A percentile compares a stretch with the other conserved stretches of the same genome.
These are phyloP conservation scores for Serpula lacrymans DNA, from an alignment of 768 basidiomycete species.

Conservation along the genomic window DNA sequence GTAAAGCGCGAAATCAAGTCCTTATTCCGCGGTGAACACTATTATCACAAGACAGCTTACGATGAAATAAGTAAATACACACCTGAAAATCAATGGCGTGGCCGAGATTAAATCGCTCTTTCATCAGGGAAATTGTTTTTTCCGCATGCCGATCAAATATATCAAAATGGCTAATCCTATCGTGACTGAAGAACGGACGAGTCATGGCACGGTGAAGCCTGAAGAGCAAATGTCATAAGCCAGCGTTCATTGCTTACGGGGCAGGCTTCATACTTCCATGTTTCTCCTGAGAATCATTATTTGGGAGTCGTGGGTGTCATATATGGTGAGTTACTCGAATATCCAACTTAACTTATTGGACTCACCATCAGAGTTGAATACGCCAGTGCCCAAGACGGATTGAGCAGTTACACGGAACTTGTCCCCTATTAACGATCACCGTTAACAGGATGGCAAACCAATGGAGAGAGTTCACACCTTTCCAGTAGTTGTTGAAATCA, in stretches of 20 bases:
- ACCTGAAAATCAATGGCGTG: slow-evolving; percentile 59
- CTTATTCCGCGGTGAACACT: slow-evolving; percentile 21
- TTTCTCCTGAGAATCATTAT: slow-evolving; percentile 35
- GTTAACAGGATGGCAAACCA: slow-evolving; percentile 18
- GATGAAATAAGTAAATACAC: background rate
- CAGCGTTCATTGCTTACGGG: background rate
- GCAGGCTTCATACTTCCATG: slow-evolving; percentile 49
- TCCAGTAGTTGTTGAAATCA: slow-evolving; percentile 40
- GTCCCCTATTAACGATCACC: slow-evolving; percentile 10
- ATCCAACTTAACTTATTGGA: background rate
- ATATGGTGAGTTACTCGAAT: background rate
- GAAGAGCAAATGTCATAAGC: background rate
- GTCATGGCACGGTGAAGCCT: slow-evolving; percentile 61
- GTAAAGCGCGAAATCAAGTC: slow-evolving; percentile 57
- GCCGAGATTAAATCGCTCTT: slow-evolving; percentile 39
- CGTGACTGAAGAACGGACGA: slow-evolving; percentile 57
- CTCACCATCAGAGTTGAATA: slow-evolving; percentile 57
- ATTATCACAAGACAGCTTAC: background rate
- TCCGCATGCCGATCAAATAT: slow-evolving; percentile 50
- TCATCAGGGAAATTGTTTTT: slow-evolving; percentile 43
- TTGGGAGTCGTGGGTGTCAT: too few species aligned
- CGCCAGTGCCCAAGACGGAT: slow-evolving; percentile 51
- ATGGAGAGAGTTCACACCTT: slow-evolving; percentile 24
- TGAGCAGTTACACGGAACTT: slow-evolving; percentile 8
- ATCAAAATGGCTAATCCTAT: slow-evolving; percentile 52